Evolutionary conservation across 2,329 filamentous ascomycete genomes (phyloP).

Genomic region (Ophidiomyces ophidiicola): DNA sequence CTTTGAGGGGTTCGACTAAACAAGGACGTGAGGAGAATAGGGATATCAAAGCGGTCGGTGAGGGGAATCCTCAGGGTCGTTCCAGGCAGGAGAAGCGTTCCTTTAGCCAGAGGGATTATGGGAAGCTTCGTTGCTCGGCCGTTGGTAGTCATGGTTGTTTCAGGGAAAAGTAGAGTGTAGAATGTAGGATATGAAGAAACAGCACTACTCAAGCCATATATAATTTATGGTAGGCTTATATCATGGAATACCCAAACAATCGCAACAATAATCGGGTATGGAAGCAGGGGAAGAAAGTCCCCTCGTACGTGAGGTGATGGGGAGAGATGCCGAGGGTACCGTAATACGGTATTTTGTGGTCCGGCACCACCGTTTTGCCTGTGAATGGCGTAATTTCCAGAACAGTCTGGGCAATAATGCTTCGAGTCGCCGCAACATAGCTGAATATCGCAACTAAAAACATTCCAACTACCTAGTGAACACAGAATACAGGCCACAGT

Average conservation of each 20-base stretch:
- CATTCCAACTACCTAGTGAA: no score
- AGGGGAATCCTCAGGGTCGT: conserved; percentile 76
- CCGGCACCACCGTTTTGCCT: not conserved
- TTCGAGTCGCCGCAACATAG: not conserved
- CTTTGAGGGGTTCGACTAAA: conserved; percentile 61
- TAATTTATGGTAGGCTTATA: no score
- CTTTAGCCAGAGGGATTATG: conserved; percentile 69
- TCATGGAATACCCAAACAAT: no score
- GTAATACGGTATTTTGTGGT: conserved; percentile 9
- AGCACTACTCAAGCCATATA: no score
- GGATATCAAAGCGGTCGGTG: conserved; percentile 71
- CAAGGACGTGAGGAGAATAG: conserved; percentile 72
- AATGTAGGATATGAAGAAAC: no score
- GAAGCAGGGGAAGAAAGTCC: no score
- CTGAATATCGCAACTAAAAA: no score
- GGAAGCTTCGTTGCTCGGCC: conserved; percentile 42
- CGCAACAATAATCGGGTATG: no score
- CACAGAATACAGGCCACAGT: no score
- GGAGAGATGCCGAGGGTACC: conserved; percentile 8
- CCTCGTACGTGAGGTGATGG: conserved; percentile 3
- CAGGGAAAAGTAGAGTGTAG: not conserved
- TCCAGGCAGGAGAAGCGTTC: conserved; percentile 72
- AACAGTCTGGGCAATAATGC: not conserved
- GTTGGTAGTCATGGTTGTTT: conserved; percentile 26
- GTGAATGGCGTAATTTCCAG: not conserved